Base-by-base conservation (phyloP, 768 basidiomycete genomes). In the Rhizopogon rudus region DNA sequence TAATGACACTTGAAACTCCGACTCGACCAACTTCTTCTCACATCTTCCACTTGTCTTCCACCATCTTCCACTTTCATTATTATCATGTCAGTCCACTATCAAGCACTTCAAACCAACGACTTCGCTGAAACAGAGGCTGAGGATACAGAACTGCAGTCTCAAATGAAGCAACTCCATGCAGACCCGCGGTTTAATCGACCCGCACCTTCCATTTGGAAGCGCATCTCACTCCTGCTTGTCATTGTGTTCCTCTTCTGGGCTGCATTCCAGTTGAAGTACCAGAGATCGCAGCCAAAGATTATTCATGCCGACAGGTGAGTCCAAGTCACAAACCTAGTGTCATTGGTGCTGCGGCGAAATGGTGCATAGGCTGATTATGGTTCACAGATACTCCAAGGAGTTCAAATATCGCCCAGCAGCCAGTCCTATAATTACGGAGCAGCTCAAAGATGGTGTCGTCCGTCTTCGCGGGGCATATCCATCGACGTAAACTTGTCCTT, bases 341-440 rank as follows among this genome's bases (percentile, higher is more conserved):
- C 7, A 3, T 35, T 52, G 22, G 25, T 22, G 33, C 37, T 42
- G 1, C 25, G 25, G 14, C 28, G 7, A 10, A 22, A n/a, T 33
- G 13, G 17, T 33, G 42, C 43, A 7, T 12, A 16, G 40, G 17
- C 40, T 3, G 17, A 37, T 16, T 51, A 28, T 42, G 37, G 40
- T n/a, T 2, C 35, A 13, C 54, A 93, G 92, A 58, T 94, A 93
- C 65, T 92, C 89, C 12, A 85, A 87, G 57, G 86, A 91, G 63
- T 81, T 80, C 74, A 91, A 86, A 68, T 93, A 80, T 66, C 76
- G 91, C 22, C 91, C 92, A 0, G 91, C 92, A 10, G 90, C 91
- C 6, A 91, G 88, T 57, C 91, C 92, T 10, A 74, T 93, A 42
- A 78, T 93, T 60, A 92, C 88, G 0, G 88, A 93, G 65, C 78